Percentiles rank a stretch among this genome's conserved stretches.
phyloP scores from a whole-genome alignment of 768 basidiomycete genomes.

The Pleurotus cornucopiae region DNA sequence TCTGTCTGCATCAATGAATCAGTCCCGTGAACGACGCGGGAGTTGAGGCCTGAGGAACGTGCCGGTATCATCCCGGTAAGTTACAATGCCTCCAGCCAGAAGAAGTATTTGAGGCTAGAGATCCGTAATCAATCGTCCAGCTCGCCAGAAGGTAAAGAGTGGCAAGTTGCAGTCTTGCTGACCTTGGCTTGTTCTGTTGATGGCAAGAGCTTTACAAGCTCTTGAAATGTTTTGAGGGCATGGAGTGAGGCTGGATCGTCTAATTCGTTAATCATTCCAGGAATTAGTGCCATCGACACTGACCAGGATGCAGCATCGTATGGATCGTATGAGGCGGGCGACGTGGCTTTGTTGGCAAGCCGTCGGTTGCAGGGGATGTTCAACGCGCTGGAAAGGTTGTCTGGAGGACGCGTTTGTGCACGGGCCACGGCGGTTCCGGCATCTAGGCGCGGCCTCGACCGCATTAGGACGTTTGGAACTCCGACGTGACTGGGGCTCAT shows the following conservation, averaged over 20 bases:
- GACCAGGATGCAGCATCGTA: neutral
- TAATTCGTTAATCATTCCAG: slow-evolving; percentile 6
- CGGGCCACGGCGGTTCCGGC: neutral
- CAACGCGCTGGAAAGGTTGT: too few relatives aligned
- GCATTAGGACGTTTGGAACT: neutral
- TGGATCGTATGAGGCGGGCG: too few relatives aligned
- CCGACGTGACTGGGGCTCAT: slow-evolving; percentile 1
- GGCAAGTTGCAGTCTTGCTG: too few relatives aligned
- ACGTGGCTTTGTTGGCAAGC: too few relatives aligned
- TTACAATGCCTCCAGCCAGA: slow-evolving; percentile 51
- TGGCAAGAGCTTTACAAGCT: slow-evolving; percentile 37
- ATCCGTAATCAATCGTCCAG: neutral
- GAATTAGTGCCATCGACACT: neutral
- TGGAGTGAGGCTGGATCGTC: slow-evolving; percentile 44
- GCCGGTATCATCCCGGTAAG: slow-evolving; percentile 71
- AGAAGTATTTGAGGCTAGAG: slow-evolving; percentile 65
- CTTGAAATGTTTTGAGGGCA: slow-evolving; percentile 18
- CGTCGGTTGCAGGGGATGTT: too few relatives aligned
- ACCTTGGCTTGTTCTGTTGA: slow-evolving; percentile 46
- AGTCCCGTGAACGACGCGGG: slow-evolving; percentile 43
- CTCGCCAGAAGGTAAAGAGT: too few relatives aligned
- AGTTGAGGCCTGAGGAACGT: slow-evolving; percentile 40
- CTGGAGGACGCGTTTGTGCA: neutral
- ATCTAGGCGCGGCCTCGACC: neutral
- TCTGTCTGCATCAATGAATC: neutral